Base-by-base conservation (phyloP, 495 filamentous ascomycete species). In the Aspergillus ellipticus region DNA sequence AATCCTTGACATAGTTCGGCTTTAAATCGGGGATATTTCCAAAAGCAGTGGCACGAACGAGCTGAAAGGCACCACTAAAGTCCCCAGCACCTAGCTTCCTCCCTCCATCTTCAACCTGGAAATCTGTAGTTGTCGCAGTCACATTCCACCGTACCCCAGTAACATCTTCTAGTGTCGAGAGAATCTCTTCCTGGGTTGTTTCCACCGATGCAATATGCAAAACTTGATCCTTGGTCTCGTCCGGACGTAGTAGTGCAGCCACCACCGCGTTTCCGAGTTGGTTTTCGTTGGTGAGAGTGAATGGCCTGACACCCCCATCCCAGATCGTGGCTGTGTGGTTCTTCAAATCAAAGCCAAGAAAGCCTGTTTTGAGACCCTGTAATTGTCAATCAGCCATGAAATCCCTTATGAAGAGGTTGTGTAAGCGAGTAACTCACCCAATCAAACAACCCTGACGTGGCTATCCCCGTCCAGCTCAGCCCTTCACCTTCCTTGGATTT, bases 371-470 rank as follows among this genome's bases (percentile, higher is more conserved):
- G 16, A 81, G 58, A 46, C 70, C 70, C 73, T 66, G 41, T 33
- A 42, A 9, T 42, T 28, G 56, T 55, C 45, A 53, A 39, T 53
- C 20, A 51, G 21, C 7, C 21, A n/a, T n/a, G n/a, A n/a, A n/a
- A 15, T 4, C 21, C 0, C 11, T 31, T 39, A 41, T 2, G 22
- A 41, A 53, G 26, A 42, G n/a, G 29, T 31, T n/a, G 2, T 29
- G 7, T 7, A 1, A 1, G 31, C n/a, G 15, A 11, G 20, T 39
- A 20, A 61, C 60, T 43, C 63, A 73, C 72, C 77, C 76, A 78
- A 60, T 82, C 81, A 51, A 84, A 76, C 60, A 83, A 73, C 11
- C 70, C 67, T 2, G 78, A 77, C 19, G 73, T 72, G 4, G 76
- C 69, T 35, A 84, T 57, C 19, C 64, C 72, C 13, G 73, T 81